Base-by-base conservation (phyloP, 768 basidiomycete genomes). In the Leccinum variicolor region DNA sequence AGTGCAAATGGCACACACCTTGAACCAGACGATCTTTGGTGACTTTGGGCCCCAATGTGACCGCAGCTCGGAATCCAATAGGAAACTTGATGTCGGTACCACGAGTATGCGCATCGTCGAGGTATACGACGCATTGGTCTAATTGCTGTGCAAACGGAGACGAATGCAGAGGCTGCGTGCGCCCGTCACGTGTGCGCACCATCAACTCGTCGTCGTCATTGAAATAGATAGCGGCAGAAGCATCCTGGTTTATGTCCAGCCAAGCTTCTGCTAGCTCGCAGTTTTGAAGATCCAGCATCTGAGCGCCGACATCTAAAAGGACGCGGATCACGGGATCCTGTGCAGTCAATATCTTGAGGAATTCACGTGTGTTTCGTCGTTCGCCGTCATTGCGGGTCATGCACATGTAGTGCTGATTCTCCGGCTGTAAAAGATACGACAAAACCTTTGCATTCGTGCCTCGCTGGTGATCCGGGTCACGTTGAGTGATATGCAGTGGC, bases 271-370 rank as follows among this genome's bases (percentile, higher is more conserved):
- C 78, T 2, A 84, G 51, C 23, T 79, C 63, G 1, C 53, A 23
- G 52, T 81, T 84, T 17, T 68, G 64, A 54, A 79, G 59, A 43
- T 84, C 81, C 3, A 84, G 71, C 54, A 84, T 77, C 61, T 84
- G 82, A 0, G 82, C 81, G 0, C 82, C 83, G 8, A 84, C 79
- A 53, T 84, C 82, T 3, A 84, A 64, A 23, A 84, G 63, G 14
- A 83, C 78, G 34, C 73, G 71, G 14, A 82, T 69, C 11, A 68
- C 60, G 0, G 76, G 75, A 0, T 51, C 51, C 56, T 79, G 72
- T 1, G 48, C 10, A 3, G 69, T 64, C 2, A 83, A 15, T 21
- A 66, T 47, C 3, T 58, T 25, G 29, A 80, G 56, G 50, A 69
- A 29, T 9, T 55, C 14, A 1, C 4, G n/a, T 0, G 64, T 53